Percentiles rank a stretch among this genome's conserved stretches.
phyloP scores from a whole-genome alignment of 495 filamentous ascomycete genomes.

The Ramalina peruviana region DNA sequence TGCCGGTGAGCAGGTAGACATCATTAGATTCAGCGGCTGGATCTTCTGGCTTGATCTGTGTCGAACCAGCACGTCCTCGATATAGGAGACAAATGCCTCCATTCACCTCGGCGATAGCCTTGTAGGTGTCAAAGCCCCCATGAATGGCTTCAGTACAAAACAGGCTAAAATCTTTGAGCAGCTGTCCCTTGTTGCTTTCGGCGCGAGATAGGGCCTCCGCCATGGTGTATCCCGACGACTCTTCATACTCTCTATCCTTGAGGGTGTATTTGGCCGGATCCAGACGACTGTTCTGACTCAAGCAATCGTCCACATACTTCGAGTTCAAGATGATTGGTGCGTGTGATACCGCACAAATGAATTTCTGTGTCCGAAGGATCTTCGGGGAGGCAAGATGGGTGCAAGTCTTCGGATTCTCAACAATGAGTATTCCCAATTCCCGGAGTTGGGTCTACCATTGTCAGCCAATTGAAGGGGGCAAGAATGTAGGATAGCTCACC shows the following conservation, averaged over 20 bases:
- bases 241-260: conserved; percentile 55
- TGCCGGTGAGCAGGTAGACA: conserved; percentile 61
- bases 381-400: conserved; percentile 78
- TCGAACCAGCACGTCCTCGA: conserved; percentile 48
- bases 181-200: conserved; percentile 55
- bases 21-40: conserved; percentile 36
- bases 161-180: conserved; percentile 58
- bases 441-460: conserved; percentile 58
- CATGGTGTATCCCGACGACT: conserved; percentile 52
- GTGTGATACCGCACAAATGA: conserved; percentile 69
- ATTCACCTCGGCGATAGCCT: conserved; percentile 73
- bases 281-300: conserved; percentile 45
- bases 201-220: conserved; percentile 51
- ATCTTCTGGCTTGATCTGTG: conserved; percentile 33
- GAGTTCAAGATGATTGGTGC: conserved; percentile 60
- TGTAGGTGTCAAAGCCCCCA: conserved; percentile 71
- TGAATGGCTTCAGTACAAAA: conserved; percentile 67
- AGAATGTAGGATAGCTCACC: conserved; percentile 35
- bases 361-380: conserved; percentile 82
- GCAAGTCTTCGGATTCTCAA: conserved; percentile 56
- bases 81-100: conserved; percentile 73
- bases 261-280: conserved; percentile 49
- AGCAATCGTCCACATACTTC: conserved; percentile 64
- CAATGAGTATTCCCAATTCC: conserved; percentile 67
- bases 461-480: conserved; percentile 14